Percentiles rank a stretch among this genome's conserved stretches.
phyloP scores from a whole-genome alignment of 345 rosid genomes.

The Populus davidiana region DNA sequence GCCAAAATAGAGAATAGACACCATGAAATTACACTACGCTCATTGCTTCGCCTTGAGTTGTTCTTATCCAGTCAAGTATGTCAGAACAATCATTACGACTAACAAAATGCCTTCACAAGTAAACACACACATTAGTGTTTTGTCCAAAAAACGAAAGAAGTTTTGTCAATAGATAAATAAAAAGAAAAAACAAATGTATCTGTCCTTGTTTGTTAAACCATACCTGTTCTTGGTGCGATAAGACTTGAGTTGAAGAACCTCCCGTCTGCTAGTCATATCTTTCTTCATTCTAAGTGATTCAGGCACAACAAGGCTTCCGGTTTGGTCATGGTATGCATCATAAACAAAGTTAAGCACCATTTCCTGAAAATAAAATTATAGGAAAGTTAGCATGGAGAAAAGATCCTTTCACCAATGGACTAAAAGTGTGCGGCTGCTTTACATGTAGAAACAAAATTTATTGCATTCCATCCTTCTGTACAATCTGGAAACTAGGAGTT shows the following conservation, averaged over 20 bases:
- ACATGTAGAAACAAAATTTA: neutral
- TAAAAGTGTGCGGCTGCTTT: neutral
- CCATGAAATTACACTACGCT: neutral
- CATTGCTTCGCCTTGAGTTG: constrained; percentile 13
- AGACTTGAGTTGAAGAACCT: constrained; percentile 51
- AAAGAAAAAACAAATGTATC: neutral
- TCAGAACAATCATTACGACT: constrained; percentile 60
- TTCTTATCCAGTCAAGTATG: constrained; percentile 45
- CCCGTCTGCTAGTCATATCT: constrained; percentile 46
- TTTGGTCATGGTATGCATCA: constrained; percentile 55
- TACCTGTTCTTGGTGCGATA: constrained; percentile 76
- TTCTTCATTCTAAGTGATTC: constrained; percentile 58
- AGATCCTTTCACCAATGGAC: neutral
- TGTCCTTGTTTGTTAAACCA: neutral
- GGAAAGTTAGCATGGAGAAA: constrained; percentile 3
- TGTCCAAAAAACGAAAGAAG: no score
- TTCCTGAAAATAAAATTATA: constrained; percentile 44
- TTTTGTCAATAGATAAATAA: neutral
- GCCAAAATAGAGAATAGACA: neutral
- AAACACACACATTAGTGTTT: constrained; percentile 9
- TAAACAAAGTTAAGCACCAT: constrained; percentile 52
- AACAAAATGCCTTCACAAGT: constrained; percentile 57
- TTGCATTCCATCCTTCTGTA: neutral
- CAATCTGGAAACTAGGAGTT: neutral
- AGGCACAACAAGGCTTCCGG: constrained; percentile 48